Percentiles rank a stretch among this genome's conserved stretches.
phyloP scores from a whole-genome alignment of 352 stramenopile species.

The Pythium pyrilobum region DNA sequence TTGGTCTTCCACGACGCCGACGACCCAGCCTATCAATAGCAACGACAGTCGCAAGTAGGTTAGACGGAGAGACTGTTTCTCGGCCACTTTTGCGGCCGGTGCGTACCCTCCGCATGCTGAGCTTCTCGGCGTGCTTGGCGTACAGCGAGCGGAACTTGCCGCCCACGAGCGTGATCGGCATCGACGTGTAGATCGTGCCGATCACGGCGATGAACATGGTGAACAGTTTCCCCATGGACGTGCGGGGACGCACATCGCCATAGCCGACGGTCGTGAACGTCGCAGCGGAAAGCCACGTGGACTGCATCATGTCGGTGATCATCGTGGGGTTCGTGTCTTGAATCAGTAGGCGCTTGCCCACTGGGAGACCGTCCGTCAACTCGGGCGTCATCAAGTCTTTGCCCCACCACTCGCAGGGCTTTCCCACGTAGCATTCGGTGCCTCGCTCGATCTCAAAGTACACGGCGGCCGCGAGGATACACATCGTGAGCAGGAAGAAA shows the following conservation, averaged over 20 bases:
- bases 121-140: conserved; percentile 58
- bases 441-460: conserved; percentile 78
- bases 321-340: conserved; percentile 37
- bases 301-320: conserved; percentile 69
- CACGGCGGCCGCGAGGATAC: conserved; percentile 50
- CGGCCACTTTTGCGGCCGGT: not conserved
- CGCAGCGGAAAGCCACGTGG: conserved; percentile 61
- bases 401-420: conserved; percentile 49
- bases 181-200: conserved; percentile 64
- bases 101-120: conserved; percentile 46
- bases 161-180: conserved; percentile 70
- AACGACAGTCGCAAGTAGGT: not conserved
- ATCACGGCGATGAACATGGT: conserved; percentile 58
- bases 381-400: conserved; percentile 48
- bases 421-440: conserved; percentile 54
- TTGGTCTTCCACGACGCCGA: conserved; percentile 49
- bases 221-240: conserved; percentile 58
- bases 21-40: conserved; percentile 34
- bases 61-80: not conserved
- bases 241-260: conserved; percentile 59
- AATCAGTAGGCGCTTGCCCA: conserved; percentile 59
- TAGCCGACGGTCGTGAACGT: conserved; percentile 76
- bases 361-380: conserved; percentile 27
- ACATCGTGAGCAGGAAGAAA: conserved; percentile 70
- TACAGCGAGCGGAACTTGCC: conserved; percentile 70